Percentiles rank a stretch among this genome's conserved stretches.
Conservation (phyloP, 441 rosid genomes). For the Mallotus japonicus region DNA sequence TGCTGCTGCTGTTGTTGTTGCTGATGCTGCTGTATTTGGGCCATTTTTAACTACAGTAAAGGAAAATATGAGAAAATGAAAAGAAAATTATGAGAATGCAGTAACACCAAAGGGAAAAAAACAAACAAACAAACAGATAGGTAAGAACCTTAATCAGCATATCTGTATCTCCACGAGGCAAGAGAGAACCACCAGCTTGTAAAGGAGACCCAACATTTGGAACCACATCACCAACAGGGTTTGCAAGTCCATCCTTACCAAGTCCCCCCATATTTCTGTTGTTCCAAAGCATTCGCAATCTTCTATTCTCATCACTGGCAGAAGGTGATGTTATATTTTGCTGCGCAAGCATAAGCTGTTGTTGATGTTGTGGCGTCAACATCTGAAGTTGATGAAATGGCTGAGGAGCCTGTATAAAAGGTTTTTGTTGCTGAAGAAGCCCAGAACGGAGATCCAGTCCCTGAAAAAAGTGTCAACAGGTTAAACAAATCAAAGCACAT, state of each 20-base stretch:
- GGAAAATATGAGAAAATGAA: neutral
- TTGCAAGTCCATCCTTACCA: conserved; percentile 63
- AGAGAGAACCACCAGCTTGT: conserved; percentile 45
- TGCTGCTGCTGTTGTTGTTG: conserved; percentile 54
- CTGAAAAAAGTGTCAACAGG: conserved; percentile 35
- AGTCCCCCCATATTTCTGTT: conserved; percentile 51
- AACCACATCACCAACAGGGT: conserved; percentile 58
- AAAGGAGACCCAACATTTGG: conserved; percentile 61
- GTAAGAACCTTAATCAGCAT: conserved; percentile 52
- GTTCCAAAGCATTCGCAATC: conserved; percentile 63
- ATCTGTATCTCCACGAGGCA: conserved; percentile 59
- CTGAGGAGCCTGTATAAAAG: conserved; percentile 76
- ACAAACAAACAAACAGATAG: neutral
- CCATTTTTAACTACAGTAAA: conserved; percentile 51
- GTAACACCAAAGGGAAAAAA: neutral
- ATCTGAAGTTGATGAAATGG: conserved; percentile 76
- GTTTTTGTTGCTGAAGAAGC: conserved; percentile 66
- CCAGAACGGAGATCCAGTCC: conserved; percentile 74
- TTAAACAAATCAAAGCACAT: conserved; percentile 4
- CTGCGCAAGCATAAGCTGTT: conserved; percentile 76
- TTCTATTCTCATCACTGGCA: conserved; percentile 67
- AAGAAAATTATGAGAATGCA: neutral
- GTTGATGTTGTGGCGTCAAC: conserved; percentile 78
- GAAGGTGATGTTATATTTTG: conserved; percentile 69
- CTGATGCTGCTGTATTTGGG: conserved; percentile 52